Evolutionary conservation across 139 green algal genomes (phyloP).

Genomic region (Asterochloris sp.): DNA sequence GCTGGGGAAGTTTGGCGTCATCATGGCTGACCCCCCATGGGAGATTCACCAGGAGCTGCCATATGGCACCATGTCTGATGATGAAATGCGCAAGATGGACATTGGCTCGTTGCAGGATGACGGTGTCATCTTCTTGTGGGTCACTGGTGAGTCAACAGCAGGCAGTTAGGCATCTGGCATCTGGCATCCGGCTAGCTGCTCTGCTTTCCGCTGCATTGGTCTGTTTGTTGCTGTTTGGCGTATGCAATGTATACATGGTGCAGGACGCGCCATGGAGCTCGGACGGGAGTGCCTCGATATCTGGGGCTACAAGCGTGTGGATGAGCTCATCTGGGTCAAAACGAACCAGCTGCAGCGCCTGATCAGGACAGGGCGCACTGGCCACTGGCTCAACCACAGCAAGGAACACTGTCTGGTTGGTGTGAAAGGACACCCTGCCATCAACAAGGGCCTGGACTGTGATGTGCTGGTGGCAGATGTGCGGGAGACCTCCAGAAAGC

Average conservation of each 20-base stretch:
- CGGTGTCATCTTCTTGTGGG: conserved; percentile 87
- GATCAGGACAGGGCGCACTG: conserved; percentile 68
- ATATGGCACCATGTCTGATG: conserved; percentile 84
- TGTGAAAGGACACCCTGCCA: conserved; percentile 65
- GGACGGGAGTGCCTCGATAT: conserved; percentile 75
- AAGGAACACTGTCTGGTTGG: conserved; percentile 91
- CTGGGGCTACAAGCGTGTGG: conserved; percentile 83
- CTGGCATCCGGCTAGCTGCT: background rate
- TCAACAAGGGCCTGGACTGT: conserved; percentile 70
- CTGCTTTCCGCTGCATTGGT: background rate
- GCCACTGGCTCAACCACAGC: conserved; percentile 87
- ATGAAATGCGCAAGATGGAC: conserved; percentile 75
- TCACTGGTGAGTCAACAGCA: conserved; percentile 54
- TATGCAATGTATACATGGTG: background rate
- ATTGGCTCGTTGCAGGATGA: conserved; percentile 72
- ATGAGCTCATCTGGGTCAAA: conserved; percentile 90
- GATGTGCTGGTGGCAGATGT: conserved; percentile 77
- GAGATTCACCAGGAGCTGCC: conserved; percentile 86
- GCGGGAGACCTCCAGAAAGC: conserved; percentile 78
- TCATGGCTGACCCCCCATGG: conserved; percentile 86
- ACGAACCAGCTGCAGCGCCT: conserved; percentile 83
- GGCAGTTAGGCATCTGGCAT: background rate
- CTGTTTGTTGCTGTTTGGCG: background rate
- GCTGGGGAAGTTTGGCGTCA: conserved; percentile 80
- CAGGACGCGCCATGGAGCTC: conserved; percentile 82